These are phyloP conservation scores for Amanita jacksonii DNA, from an alignment of 768 basidiomycete species.

Conservation along the genomic window DNA sequence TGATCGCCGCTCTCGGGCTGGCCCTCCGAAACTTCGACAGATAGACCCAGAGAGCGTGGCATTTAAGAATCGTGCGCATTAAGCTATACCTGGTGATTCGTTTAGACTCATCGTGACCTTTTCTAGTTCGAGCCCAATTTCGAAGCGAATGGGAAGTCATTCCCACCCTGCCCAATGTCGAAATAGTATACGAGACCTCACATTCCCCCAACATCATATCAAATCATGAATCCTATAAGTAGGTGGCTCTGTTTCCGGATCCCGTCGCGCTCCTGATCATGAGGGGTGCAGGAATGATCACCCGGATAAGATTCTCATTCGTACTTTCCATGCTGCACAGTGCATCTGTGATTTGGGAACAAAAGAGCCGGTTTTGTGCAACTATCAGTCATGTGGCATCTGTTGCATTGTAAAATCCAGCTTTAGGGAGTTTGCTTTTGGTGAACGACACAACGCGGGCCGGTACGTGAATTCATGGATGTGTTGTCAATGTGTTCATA, in stretches of 20 bases:
- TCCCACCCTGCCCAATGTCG: slow-evolving; percentile 29
- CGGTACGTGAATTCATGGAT: slow-evolving; percentile 27
- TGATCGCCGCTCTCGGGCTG: slow-evolving; percentile 33
- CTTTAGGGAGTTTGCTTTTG: slow-evolving; percentile 51
- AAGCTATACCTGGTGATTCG: too few species aligned
- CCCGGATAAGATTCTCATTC: slow-evolving; percentile 34
- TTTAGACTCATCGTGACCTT: background rate
- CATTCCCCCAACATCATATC: slow-evolving; percentile 31
- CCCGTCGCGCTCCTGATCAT: background rate
- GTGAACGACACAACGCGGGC: slow-evolving; percentile 39
- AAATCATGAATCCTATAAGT: slow-evolving; percentile 43
- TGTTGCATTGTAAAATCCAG: slow-evolving; percentile 49
- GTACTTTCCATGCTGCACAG: slow-evolving; percentile 54
- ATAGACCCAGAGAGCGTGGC: slow-evolving; percentile 33
- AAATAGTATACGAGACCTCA: slow-evolving; percentile 48
- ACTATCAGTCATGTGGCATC: slow-evolving; percentile 55
- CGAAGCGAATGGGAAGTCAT: slow-evolving; percentile 44
- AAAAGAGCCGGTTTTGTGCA: slow-evolving; percentile 40
- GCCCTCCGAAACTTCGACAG: slow-evolving; percentile 35
- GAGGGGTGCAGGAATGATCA: slow-evolving; percentile 23
- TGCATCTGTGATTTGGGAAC: slow-evolving; percentile 62
- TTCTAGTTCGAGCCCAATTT: slow-evolving; percentile 38
- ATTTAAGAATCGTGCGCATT: slow-evolving; percentile 41
- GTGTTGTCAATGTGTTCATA: slow-evolving; percentile 3
- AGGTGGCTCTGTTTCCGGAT: slow-evolving; percentile 11